phyloP scores from a whole-genome alignment of 2,329 filamentous ascomycete genomes.

The Alternaria triticina region DNA sequence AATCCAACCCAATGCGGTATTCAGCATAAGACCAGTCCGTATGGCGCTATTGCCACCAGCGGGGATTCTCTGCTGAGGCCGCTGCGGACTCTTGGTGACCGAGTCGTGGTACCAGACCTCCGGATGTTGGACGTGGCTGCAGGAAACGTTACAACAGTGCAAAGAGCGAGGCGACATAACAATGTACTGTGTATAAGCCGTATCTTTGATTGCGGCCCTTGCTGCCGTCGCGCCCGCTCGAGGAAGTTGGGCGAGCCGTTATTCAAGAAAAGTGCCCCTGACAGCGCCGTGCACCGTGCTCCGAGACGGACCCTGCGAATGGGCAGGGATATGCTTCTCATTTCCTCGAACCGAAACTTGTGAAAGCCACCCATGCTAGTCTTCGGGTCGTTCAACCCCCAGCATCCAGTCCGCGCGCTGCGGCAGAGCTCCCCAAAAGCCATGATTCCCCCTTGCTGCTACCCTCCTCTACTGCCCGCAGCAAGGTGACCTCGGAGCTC shows the following conservation, averaged over 20 bases:
- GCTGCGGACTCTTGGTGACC: conserved; percentile 19
- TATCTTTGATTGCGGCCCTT: conserved; percentile 16
- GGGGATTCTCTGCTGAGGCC: conserved; percentile 16
- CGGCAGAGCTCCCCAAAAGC: conserved; percentile 46
- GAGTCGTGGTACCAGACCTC: conserved; percentile 34
- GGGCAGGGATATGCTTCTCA: conserved; percentile 40
- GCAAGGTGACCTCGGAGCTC: conserved; percentile 46
- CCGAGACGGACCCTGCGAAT: conserved; percentile 34
- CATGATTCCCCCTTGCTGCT: conserved; percentile 44
- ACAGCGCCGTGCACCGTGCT: conserved; percentile 37
- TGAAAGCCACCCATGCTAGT: conserved; percentile 42
- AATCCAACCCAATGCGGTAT: conserved; percentile 29
- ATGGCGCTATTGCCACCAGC: conserved; percentile 33
- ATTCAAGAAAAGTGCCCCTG: conserved; percentile 31
- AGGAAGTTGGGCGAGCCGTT: conserved; percentile 18
- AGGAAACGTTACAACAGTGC: conserved; percentile 4
- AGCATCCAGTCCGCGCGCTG: conserved; percentile 39
- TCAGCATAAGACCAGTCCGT: conserved; percentile 23
- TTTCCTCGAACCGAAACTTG: conserved; percentile 46
- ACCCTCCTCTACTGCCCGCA: conserved; percentile 46
- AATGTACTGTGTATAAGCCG: conserved; percentile 3
- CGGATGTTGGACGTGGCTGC: conserved; percentile 5
- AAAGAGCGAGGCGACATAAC: neutral
- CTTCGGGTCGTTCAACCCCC: conserved; percentile 36
- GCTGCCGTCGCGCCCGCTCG: conserved; percentile 11